Percentiles rank a stretch among this genome's conserved stretches.
These are phyloP conservation scores for Dictyophora rubrovolvata DNA, from an alignment of 768 basidiomycete genomes.

Conservation along the genomic window DNA sequence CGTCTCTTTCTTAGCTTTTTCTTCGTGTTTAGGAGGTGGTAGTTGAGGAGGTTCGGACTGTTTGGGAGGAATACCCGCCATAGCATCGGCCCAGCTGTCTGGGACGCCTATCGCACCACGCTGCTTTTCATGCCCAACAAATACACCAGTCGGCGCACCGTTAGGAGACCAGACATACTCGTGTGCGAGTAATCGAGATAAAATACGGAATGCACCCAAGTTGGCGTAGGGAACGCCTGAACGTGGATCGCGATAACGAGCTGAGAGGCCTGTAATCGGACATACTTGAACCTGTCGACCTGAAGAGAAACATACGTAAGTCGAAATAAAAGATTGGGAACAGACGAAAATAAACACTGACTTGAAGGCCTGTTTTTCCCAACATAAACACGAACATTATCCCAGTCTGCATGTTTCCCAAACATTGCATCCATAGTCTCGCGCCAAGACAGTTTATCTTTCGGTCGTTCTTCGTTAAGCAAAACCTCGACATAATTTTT, in stretches of 20 bases:
- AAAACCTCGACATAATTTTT: constrained; percentile 72
- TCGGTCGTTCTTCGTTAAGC: constrained; percentile 12
- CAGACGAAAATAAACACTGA: constrained; percentile 23
- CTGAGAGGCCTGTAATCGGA: constrained; percentile 67
- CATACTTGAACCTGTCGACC: constrained; percentile 60
- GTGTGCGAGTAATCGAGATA: constrained; percentile 54
- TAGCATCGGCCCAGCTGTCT: constrained; percentile 12
- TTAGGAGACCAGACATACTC: constrained; percentile 52
- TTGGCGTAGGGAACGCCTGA: constrained; percentile 75
- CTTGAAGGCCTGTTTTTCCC: constrained; percentile 57
- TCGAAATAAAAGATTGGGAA: constrained; percentile 11
- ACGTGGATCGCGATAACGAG: constrained; percentile 71
- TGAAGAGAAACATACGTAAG: constrained; percentile 19
- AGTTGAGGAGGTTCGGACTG: not conserved
- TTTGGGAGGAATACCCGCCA: constrained; percentile 5
- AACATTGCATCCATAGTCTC: constrained; percentile 77
- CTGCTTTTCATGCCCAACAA: constrained; percentile 19
- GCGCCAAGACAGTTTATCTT: constrained; percentile 45
- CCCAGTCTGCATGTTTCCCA: constrained; percentile 78
- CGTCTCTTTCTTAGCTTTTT: constrained; percentile 2
- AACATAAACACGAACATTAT: constrained; percentile 53
- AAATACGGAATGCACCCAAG: constrained; percentile 48
- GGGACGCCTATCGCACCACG: constrained; percentile 17
- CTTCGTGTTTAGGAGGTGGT: not conserved
- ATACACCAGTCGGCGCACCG: constrained; percentile 15